Base-by-base conservation (phyloP, 306 rosid genomes). In the Cucumis hystrix region DNA sequence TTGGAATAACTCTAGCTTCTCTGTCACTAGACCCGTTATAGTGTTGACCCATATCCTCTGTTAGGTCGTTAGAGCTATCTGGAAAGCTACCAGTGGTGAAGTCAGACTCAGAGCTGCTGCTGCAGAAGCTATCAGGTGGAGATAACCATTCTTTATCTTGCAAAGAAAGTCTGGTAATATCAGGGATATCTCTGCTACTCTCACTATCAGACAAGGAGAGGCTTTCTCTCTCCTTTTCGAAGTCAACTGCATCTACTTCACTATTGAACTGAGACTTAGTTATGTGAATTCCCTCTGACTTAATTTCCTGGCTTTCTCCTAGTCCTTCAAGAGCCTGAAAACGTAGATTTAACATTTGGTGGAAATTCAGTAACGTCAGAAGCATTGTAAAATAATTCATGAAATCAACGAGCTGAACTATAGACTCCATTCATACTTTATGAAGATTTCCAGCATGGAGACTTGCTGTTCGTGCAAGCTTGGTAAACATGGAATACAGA, bases 321-420 rank as follows among this genome's bases (percentile, higher is more conserved):
- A 93, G 87, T 80, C 98, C 98, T 91, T 91, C 98, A 80, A 93
- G 98, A 60, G 97, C 98, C 98, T 93, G 88, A 55, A 83, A 83
- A 79, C 54, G 64, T 60, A 67, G 65, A 85, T 33, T 80, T 71
- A 78, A 76, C 65, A 41, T 47, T 49, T 39, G 83, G 56, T 47
- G 71, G 56, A 25, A 6, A 65, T 52, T 61, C 30, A 84, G 55
- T 12, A 30, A 69, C 76, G 41, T 71, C 39, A 63, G 30, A 79
- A 83, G 55, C 60, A 81, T 17, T 20, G 7, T 52, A 62, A 10
- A 11, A 60, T 10, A 7, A 60, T 35, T n/a, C 51, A 51, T 4
- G 59, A 21, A 61, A 77, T 59, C 41, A 35, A 76, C 76, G 84
- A 68, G 30, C 81, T 82, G 58, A 62, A 61, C n/a, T 77, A 58